Base-by-base conservation (phyloP, 805 yeast species). In the Saturnispora hagleri region DNA sequence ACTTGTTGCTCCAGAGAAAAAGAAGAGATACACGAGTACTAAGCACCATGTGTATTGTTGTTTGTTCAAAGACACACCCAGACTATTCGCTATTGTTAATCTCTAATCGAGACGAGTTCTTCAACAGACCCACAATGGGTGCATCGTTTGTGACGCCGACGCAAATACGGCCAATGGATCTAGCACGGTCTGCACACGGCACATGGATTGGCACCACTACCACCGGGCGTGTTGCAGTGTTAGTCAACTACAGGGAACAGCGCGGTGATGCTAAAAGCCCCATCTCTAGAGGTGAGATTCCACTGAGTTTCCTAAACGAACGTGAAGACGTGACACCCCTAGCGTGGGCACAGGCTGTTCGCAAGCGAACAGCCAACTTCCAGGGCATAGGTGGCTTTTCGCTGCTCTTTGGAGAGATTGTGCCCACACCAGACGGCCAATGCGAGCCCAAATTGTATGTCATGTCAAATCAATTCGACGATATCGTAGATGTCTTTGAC, bases 41-140 rank as follows among this genome's bases (percentile, higher is more conserved):
- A 35, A 9, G n/a, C 6, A 17, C 13, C 10, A 89, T 90, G 98
- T 90, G 98, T 68, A 86, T 89, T 33, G 64, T 88, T 18, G 60
- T 89, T 35, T 76, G 86, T 1, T 76, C 95, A 2, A 77, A 80
- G 13, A 74, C 71, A 2, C 90, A 86, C 62, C 84, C 86, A 0
- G 79, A 84, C 20, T 91, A 81, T 58, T 86, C 95, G 0, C 71
- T 91, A 40, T 76, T 91, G 2, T 63, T 89, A 4, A 69, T 88
- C 3, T 87, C 96, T 3, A 91, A 91, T 62, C 67, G 99, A 45
- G 99, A 93, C 63, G 99, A 93, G 65, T 86, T 70, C 60, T 81
- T 86, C 62, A 76, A 73, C 43, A 69, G 99, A 47, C 81, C 83
- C 2, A 91, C 98, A 0, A 73, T 76, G 50, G 65, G n/a, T 83